These are phyloP conservation scores for Phytophthora fragariaefolia DNA, from an alignment of 352 stramenopile species.

Conservation along the genomic window DNA sequence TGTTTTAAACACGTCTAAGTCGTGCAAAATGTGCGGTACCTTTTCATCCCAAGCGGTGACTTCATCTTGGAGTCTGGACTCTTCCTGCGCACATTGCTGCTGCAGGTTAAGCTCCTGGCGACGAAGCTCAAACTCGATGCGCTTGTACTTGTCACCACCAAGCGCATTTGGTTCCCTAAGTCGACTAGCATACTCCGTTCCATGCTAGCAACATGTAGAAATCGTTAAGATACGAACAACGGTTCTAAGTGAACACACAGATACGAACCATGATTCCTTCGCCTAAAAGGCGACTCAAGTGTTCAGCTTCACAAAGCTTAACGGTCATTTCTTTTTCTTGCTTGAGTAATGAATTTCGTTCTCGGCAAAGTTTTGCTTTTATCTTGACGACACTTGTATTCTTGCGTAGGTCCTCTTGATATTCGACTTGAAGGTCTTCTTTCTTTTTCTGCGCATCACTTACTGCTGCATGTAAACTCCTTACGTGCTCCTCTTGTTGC, in stretches of 20 bases:
- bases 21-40: slow-evolving; percentile 18
- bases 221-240: not conserved
- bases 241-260: no score
- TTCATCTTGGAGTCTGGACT: slow-evolving; percentile 33
- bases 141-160: slow-evolving; percentile 19
- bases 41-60: slow-evolving; percentile 42
- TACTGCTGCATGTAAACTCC: slow-evolving; percentile 15
- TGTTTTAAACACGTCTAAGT: not conserved
- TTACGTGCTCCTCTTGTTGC: slow-evolving; percentile 25
- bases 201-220: slow-evolving; percentile 22
- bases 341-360: slow-evolving; percentile 29
- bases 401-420: slow-evolving; percentile 25
- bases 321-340: slow-evolving; percentile 24
- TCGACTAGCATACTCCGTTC: slow-evolving; percentile 22
- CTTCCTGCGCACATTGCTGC: slow-evolving; percentile 35
- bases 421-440: slow-evolving; percentile 20
- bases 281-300: slow-evolving; percentile 30
- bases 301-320: slow-evolving; percentile 26
- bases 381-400: slow-evolving; percentile 24
- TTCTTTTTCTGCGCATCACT: slow-evolving; percentile 19
- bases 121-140: slow-evolving; percentile 41
- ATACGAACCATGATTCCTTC: slow-evolving; percentile 45
- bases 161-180: slow-evolving; percentile 18
- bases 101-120: slow-evolving; percentile 37
- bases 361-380: slow-evolving; percentile 33